Percentiles rank a stretch among this genome's conserved stretches.
phyloP scores from a whole-genome alignment of 2,329 filamentous ascomycete species.

The Claviceps spartinae region DNA sequence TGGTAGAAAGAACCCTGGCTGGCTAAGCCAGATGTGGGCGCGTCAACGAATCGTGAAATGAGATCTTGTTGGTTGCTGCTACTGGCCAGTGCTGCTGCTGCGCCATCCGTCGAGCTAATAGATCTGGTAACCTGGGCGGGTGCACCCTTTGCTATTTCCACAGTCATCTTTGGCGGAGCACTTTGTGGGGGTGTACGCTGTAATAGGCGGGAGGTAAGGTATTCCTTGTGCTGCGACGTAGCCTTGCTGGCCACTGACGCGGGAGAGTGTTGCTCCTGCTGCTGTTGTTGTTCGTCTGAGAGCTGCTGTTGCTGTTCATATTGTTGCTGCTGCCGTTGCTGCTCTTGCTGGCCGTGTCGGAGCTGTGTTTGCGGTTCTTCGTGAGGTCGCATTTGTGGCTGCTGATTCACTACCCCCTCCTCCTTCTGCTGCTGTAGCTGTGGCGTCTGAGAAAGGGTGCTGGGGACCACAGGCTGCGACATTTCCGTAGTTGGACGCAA shows the following conservation, averaged over 20 bases:
- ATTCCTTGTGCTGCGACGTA: conserved; percentile 42
- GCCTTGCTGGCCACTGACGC: conserved; percentile 23
- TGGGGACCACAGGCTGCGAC: conserved; percentile 24
- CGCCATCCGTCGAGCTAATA: conserved; percentile 16
- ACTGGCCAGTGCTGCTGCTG: conserved; percentile 13
- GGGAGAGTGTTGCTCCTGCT: background rate
- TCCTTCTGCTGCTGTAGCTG: background rate
- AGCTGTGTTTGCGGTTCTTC: background rate
- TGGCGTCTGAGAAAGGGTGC: conserved; percentile 9
- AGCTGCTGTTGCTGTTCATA: background rate
- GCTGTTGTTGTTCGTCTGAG: background rate
- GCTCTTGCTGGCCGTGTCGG: background rate
- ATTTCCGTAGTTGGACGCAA: conserved; percentile 22
- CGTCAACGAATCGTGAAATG: conserved; percentile 47
- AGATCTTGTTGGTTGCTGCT: conserved; percentile 32
- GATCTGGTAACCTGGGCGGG: conserved; percentile 24
- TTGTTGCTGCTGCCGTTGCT: background rate
- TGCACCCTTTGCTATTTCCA: conserved; percentile 32
- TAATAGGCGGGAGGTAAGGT: conserved; percentile 54
- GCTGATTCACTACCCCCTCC: background rate
- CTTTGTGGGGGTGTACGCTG: conserved; percentile 49
- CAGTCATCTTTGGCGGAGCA: conserved; percentile 51
- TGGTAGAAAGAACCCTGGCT: conserved; percentile 40
- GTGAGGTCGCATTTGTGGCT: background rate
- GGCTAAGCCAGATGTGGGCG: conserved; percentile 33